Evolutionary conservation across 768 basidiomycete genomes (phyloP), one percentile per base, ranked within the genome.

Genomic region (Russula lepida): DNA sequence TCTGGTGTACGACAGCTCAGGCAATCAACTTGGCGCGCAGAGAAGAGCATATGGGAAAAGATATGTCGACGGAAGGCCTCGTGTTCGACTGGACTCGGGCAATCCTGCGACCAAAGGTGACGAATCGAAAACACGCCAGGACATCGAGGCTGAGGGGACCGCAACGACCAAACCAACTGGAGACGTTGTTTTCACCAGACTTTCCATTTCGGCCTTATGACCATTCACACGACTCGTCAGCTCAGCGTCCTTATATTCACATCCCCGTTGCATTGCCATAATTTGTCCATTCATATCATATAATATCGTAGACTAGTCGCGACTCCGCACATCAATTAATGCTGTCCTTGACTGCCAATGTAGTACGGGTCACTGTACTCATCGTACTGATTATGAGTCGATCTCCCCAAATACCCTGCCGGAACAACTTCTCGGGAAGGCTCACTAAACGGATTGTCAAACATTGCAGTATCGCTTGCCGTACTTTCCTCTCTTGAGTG

Each of bases 351-450:
- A 28, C 49, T 9, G 35, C 59, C 67, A 53, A 62, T 68, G 62
- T 73, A 60, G 55, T 76, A 73, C 17, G 68, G 67, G 56, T 75
- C 71, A 54, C 69, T 71, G 59, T 74, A 72, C 28, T 62, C 58
- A n/a, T 58, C 30, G 32, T 57, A 57, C 39, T 56, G 59, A 11
- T 19, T 21, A 46, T 2, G 53, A 21, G 9, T 25, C 23, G 60
- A 17, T 32, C 19, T 19, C 30, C 32, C 43, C 19, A 39, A 25
- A 8, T 43, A 44, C 15, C 32, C 43, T 0, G 56, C 21, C 17
- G 64, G 58, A 33, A 35, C 21, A 17, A 27, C 30, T 28, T 25
- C 62, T 28, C 23, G 17, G n/a, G 39, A 23, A 47, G 49, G 59
- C 56, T 57, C 46, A 19, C 37, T 35, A 13, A 35, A 58, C 5